Percentiles rank a stretch among this genome's conserved stretches.
phyloP scores from a whole-genome alignment of 2,329 filamentous ascomycete species.

The Pseudocercospora ulei region DNA sequence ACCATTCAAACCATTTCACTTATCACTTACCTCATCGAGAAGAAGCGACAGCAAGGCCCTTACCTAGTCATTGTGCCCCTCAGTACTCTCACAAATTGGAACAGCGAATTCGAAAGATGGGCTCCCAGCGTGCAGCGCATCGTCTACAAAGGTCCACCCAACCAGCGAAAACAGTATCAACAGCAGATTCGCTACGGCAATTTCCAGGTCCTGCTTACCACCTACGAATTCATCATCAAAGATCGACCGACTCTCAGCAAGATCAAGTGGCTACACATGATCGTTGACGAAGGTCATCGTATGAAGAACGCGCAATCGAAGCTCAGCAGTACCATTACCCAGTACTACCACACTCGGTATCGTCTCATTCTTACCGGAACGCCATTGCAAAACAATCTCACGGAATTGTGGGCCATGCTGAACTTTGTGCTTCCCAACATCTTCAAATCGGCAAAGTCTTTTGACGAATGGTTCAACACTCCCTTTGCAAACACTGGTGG shows the following conservation, averaged over 20 bases:
- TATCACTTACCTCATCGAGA: slow-evolving; percentile 93
- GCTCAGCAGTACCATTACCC: slow-evolving; percentile 83
- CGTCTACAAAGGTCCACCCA: slow-evolving; percentile 94
- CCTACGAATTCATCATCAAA: slow-evolving; percentile 99
- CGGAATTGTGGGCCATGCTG: slow-evolving; percentile 92
- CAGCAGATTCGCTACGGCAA: slow-evolving; percentile 87
- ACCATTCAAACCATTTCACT: slow-evolving; percentile 98
- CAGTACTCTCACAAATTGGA: slow-evolving; percentile 98
- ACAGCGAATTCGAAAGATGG: slow-evolving; percentile 97
- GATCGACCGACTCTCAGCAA: slow-evolving; percentile 90
- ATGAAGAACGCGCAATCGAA: slow-evolving; percentile 99
- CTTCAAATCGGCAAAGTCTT: slow-evolving; percentile 97
- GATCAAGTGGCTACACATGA: slow-evolving; percentile 99
- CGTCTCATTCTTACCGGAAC: slow-evolving; percentile 96
- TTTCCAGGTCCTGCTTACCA: slow-evolving; percentile 94
- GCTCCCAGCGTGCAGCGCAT: slow-evolving; percentile 76
- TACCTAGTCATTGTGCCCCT: slow-evolving; percentile 95
- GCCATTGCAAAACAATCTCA: slow-evolving; percentile 90
- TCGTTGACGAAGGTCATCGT: slow-evolving; percentile 96
- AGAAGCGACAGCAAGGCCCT: slow-evolving; percentile 81
- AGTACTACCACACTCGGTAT: slow-evolving; percentile 91
- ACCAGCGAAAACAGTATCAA: slow-evolving; percentile 76
- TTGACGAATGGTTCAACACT: slow-evolving; percentile 99
- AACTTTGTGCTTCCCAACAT: slow-evolving; percentile 98
- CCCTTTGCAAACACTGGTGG: slow-evolving; percentile 96